Evolutionary conservation across 805 yeast species (phyloP), one percentile per base, ranked within the genome.

Genomic region (Osmozyma mogii): DNA sequence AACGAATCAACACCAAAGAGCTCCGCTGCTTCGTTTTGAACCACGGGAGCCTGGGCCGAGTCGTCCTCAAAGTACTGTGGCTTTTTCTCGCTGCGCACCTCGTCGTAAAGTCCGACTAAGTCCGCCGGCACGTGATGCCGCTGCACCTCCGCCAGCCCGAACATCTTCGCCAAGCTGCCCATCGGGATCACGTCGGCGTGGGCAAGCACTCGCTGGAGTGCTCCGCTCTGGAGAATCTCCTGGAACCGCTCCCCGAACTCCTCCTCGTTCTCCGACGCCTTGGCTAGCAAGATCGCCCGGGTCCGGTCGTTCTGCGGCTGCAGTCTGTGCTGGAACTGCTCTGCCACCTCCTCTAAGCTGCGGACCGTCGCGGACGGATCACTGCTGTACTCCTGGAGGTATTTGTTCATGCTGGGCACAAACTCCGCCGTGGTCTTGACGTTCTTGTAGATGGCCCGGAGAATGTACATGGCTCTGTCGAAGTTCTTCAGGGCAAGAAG

Each of bases 1-100:
- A 75, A 72, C 0, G 95, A 74, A 25, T 76, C 78, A 6, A 84
- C 94, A 1, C 94, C 66, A 27, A 58, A 55, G 28, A 88, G 64
- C 10, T 60, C 60, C 2, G 65, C 75, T 19, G 68, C 61, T 24
- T 72, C 72, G 37, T 79, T 82, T 2, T 67, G 68, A 9, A 84
- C 47, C 0, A 72, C 44, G 11, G 61, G 65, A 10, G 55, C 54
- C 24, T 44, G 44, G 13, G 43, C 44, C 15, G 34, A 37, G n/a
- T 51, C 45, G 14, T 40, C 49, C 32, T 54, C 43, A 36, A 65
- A 61, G 35, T 64, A 62, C 22, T 47, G 34, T 2, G 46, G 46
- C 10, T 20, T n/a, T 13, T n/a, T 28, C 9, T 20, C 32, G 23
- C 20, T 24, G 17, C 37, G 25, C 11, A 49, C 50, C 31, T 57